Percentiles rank a stretch among this genome's conserved stretches.
Conservation (phyloP, 2,329 filamentous ascomycete genomes). For the Pyrenochaeta sp. region DNA sequence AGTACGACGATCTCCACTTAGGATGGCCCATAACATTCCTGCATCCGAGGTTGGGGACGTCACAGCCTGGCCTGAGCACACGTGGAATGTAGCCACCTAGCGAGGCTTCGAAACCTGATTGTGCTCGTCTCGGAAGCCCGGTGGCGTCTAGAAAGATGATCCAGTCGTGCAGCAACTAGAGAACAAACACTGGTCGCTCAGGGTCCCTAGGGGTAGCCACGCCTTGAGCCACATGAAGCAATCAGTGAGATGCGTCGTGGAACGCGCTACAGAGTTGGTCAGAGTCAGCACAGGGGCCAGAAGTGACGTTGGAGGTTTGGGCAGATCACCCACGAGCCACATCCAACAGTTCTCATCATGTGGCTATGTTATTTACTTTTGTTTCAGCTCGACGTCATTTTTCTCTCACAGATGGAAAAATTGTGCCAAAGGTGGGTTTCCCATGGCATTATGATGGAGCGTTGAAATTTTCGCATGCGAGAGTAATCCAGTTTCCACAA, state of each 20-base stretch:
- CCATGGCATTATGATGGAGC: constrained; percentile 9
- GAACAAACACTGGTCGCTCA: constrained; percentile 3
- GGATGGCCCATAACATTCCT: constrained; percentile 3
- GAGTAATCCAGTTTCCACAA: constrained; percentile 1
- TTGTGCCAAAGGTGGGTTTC: constrained; percentile 12
- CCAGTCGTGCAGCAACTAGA: constrained; percentile 6
- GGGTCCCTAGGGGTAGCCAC: not conserved
- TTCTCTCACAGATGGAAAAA: constrained; percentile 13
- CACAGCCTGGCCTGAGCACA: constrained; percentile 14
- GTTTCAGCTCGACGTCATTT: constrained; percentile 22
- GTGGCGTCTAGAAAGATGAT: constrained; percentile 14
- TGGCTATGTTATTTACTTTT: constrained; percentile 5
- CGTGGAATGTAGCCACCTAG: constrained; percentile 30
- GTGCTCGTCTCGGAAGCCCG: constrained; percentile 1
- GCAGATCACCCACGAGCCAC: not conserved
- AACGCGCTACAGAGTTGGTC: constrained; percentile 4
- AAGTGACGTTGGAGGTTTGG: constrained; percentile 14
- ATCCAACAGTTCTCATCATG: not conserved
- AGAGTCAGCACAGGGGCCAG: constrained; percentile 10
- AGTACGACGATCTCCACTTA: constrained; percentile 3
- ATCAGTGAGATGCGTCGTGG: constrained; percentile 15
- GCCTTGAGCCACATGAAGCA: constrained; percentile 11
- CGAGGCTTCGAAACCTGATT: constrained; percentile 26
- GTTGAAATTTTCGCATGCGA: constrained; percentile 8
- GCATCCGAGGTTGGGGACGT: constrained; percentile 14